Percentiles rank a stretch among this genome's conserved stretches.
phyloP scores from a whole-genome alignment of 1,284 basidiomycete genomes.

The Sporisorium scitamineum region DNA sequence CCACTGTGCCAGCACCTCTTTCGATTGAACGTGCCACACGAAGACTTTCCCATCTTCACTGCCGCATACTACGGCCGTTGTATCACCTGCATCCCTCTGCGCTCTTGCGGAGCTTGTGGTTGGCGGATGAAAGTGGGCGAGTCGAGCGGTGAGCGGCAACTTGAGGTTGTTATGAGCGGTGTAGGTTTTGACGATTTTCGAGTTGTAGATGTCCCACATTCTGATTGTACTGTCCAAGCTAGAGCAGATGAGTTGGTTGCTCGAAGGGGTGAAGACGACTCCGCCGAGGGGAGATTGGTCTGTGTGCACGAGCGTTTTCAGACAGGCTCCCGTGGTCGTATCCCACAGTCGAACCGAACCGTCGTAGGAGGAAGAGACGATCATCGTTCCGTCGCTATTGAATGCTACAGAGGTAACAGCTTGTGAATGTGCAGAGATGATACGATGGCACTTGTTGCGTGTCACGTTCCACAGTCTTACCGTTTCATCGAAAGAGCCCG shows the following conservation, averaged over 20 bases:
- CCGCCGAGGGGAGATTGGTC: conserved; percentile 92
- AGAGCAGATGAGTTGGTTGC: conserved; percentile 84
- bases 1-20: conserved; percentile 79
- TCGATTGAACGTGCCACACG: conserved; percentile 90
- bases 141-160: conserved; percentile 72
- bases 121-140: conserved; percentile 17
- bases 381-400: conserved; percentile 91
- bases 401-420: conserved; percentile 93
- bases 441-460: conserved; percentile 70
- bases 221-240: conserved; percentile 93
- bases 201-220: conserved; percentile 93
- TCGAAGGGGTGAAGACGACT: conserved; percentile 90
- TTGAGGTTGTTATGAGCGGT: conserved; percentile 84
- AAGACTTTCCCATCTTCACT: conserved; percentile 90
- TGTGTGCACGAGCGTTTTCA: conserved; percentile 95
- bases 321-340: conserved; percentile 92
- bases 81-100: too few relatives aligned
- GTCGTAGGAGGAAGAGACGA: conserved; percentile 94
- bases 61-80: conserved; percentile 77
- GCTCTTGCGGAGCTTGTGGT: too few relatives aligned
- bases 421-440: conserved; percentile 88
- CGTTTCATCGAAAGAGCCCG: conserved; percentile 93
- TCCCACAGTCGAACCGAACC: conserved; percentile 90
- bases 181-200: conserved; percentile 92
- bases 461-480: conserved; percentile 96